Percentiles rank a stretch among this genome's conserved stretches.
These are phyloP conservation scores for Serendipita sp. DNA, from an alignment of 768 basidiomycete genomes.

Conservation along the genomic window DNA sequence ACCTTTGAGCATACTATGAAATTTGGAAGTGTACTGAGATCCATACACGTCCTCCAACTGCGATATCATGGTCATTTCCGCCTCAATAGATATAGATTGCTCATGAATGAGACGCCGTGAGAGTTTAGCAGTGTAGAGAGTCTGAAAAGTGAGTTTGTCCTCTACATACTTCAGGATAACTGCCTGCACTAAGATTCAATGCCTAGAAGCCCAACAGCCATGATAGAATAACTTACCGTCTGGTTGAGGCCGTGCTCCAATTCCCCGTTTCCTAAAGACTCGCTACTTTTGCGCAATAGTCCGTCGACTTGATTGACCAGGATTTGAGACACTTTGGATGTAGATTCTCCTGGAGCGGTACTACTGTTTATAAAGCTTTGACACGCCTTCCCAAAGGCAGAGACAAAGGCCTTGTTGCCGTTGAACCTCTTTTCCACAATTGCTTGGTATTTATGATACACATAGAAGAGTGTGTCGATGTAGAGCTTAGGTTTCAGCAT, in stretches of 20 bases:
- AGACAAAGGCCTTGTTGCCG: constrained; percentile 85
- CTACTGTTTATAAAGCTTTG: constrained; percentile 91
- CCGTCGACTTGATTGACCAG: constrained; percentile 88
- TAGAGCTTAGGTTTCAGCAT: constrained; percentile 80
- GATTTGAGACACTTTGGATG: constrained; percentile 78
- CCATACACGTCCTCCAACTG: constrained; percentile 94
- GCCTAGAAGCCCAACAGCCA: no score
- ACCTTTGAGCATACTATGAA: constrained; percentile 96
- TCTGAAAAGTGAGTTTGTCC: constrained; percentile 97
- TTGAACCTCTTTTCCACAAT: constrained; percentile 77
- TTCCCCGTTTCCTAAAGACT: constrained; percentile 80
- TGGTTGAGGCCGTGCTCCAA: constrained; percentile 80
- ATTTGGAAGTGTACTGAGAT: constrained; percentile 90
- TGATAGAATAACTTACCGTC: constrained; percentile 34
- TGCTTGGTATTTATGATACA: constrained; percentile 82
- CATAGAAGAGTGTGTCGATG: constrained; percentile 79
- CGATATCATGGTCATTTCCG: constrained; percentile 93
- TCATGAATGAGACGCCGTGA: constrained; percentile 83
- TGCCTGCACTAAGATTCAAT: constrained; percentile 42
- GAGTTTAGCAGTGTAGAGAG: constrained; percentile 88
- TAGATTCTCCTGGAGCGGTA: constrained; percentile 63
- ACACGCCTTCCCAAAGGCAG: constrained; percentile 80
- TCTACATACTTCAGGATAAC: constrained; percentile 94
- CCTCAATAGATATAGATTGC: constrained; percentile 87
- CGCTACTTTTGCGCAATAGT: constrained; percentile 84